Base-by-base conservation (phyloP, 768 basidiomycete species). In the Suillus variegatus region DNA sequence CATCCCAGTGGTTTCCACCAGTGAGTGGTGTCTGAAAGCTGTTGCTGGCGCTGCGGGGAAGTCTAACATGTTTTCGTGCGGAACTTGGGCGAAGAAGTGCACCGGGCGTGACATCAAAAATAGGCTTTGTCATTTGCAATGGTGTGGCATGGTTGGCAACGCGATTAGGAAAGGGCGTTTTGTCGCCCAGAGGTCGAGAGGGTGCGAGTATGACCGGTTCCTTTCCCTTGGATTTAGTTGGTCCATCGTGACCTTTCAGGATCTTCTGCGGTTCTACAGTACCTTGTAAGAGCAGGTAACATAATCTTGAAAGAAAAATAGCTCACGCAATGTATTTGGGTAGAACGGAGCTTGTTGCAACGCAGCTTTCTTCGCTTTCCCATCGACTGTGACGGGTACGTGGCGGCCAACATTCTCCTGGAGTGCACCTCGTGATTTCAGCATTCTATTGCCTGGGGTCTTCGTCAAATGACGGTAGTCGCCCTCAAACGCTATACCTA, bases 131-230 rank as follows among this genome's bases (percentile, higher is more conserved):
- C 35, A 13, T 54, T 36, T 68, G 68, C 2, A 58, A 40, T 73
- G 70, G 36, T 72, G 65, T 9, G 61, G 62, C 6, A 69, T 63
- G 60, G 66, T 64, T 69, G 56, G 68, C 63, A 40, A 76, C 77
- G 44, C 90, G 87, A 72, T 92, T 93, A 4, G 87, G 86, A 69
- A 88, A 88, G 2, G 91, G 91, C 1, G 91, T 93, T 76, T 90
- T 92, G 78, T 93, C 91, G 32, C 81, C 82, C 9, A 93, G 79
- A 2, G 89, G 88, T 14, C 86, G 84, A 75, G 70, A 41, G 63
- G 57, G 22, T 18, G 70, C 67, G 22, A 68, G 66, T 3, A 55
- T 20, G 28, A 55, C 32, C 20, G 76, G 69, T 47, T 68, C 72
- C 64, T 66, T 72, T 16, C 43, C 41, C 60, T 73, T 76, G 8